phyloP scores from a whole-genome alignment of 768 basidiomycete species.

The Paxillus ammoniavirescens region DNA sequence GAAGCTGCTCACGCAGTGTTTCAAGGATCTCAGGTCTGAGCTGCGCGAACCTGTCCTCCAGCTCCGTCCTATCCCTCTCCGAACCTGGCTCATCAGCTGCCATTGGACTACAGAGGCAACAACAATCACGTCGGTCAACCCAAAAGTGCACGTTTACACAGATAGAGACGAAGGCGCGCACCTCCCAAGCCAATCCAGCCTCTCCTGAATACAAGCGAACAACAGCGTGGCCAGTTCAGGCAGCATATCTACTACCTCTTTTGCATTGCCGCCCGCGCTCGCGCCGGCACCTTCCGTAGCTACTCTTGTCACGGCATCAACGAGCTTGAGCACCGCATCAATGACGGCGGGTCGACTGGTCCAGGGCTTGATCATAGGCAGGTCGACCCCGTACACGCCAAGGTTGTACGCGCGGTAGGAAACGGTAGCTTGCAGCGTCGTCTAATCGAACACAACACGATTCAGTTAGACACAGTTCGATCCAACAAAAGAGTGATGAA shows the following conservation, averaged over 20 bases:
- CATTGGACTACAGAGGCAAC: constrained; percentile 35
- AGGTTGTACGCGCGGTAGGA: constrained; percentile 73
- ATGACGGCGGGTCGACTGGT: constrained; percentile 70
- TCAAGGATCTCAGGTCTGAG: constrained; percentile 77
- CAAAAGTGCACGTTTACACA: not conserved
- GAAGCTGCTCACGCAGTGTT: constrained; percentile 64
- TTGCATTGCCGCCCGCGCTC: constrained; percentile 11
- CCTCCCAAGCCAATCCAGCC: constrained; percentile 69
- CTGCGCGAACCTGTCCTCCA: constrained; percentile 65
- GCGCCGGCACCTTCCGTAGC: constrained; percentile 13
- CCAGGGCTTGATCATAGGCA: constrained; percentile 77
- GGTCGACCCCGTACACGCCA: constrained; percentile 74
- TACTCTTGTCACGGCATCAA: constrained; percentile 53
- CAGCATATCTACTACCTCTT: constrained; percentile 51
- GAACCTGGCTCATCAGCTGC: constrained; percentile 47
- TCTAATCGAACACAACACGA: constrained; percentile 39
- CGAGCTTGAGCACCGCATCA: constrained; percentile 68
- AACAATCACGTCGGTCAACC: not conserved
- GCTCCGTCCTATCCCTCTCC: constrained; percentile 54
- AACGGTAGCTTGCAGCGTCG: constrained; percentile 66
- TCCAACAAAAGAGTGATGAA: not conserved
- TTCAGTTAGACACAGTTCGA: not conserved
- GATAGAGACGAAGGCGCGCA: constrained; percentile 16
- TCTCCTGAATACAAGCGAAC: constrained; percentile 67
- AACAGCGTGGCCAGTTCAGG: constrained; percentile 62